Conservation (phyloP, 345 rosid species). For the Sisymbrium irio region DNA sequence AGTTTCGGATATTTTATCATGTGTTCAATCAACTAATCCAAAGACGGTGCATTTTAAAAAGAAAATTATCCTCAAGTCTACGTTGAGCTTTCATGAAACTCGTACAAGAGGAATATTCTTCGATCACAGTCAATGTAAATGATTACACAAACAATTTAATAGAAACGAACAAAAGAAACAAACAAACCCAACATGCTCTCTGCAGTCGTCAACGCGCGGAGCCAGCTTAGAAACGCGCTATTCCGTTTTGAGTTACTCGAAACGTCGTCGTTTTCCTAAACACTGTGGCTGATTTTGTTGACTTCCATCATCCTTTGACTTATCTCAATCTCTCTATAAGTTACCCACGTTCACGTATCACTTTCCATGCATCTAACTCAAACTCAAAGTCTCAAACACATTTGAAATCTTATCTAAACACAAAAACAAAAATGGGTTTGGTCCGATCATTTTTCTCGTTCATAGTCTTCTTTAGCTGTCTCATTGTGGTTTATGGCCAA, state of each 20-base stretch:
- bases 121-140: neutral
- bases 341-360: conserved; percentile 8
- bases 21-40: neutral
- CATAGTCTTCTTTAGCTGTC: neutral
- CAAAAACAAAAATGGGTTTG: neutral
- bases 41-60: conserved; percentile 2
- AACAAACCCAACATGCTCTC: conserved; percentile 7
- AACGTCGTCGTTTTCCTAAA: conserved; percentile 6
- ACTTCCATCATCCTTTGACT: conserved; percentile 12
- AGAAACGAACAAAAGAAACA: conserved; percentile 8
- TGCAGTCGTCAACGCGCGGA: conserved; percentile 19
- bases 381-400: conserved; percentile 1
- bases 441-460: neutral
- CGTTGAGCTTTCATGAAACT: neutral
- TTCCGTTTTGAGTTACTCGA: neutral
- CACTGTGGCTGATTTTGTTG: conserved; percentile 19
- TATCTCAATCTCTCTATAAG: conserved; percentile 2
- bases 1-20: neutral
- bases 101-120: neutral
- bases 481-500: neutral
- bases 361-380: conserved; percentile 28
- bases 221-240: conserved; percentile 12
- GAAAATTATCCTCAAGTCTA: neutral
- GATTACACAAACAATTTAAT: neutral
- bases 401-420: neutral